Base-by-base conservation (phyloP, 179 eudicot genomes). In the Camellia oleifera region DNA sequence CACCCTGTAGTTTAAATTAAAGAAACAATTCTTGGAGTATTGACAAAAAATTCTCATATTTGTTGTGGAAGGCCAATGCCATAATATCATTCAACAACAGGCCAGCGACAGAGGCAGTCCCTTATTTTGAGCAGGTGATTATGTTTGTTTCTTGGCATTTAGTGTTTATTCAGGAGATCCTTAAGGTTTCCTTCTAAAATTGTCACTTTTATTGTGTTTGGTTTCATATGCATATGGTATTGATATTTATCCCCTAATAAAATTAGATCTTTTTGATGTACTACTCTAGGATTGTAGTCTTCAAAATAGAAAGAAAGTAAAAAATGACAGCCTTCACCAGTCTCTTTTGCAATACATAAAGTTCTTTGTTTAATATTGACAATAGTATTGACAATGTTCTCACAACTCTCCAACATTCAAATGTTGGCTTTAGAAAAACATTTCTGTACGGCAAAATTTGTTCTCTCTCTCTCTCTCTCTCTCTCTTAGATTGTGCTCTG, bases 61-160 rank as follows among this genome's bases (percentile, higher is more conserved):
- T 77, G 53, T 90, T 91, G 86, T 85, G 79, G 85, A 85, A 95
- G 99, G 99, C 98, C 77, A 95, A 91, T 89, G 99, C 88, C 75
- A 86, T 95, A 77, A 87, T 95, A 85, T 95, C 99, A 58, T 95
- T 92, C 91, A 94, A 95, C 90, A 95, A 95, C 90, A 91, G 91
- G 89, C 88, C 98, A 80, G 98, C 99, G 79, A 86, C 98, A 80
- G 95, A 95, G 86, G 99, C 99, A 77, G 99, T 94, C 80, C 99
- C 99, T 52, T 91, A 95, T 81, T 95, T 95, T 86, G 99, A 94
- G 86, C 98, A 94, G 99, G 99, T 95, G 77, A 81, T 76, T 60
- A 23, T 26, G 9, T 77, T 42, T 6, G 13, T n/a, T 82, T 71
- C 44, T 20, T 18, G 26, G 52, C 65, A 56, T 74, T 58, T 68